Percentiles rank a stretch among this genome's conserved stretches.
Conservation (phyloP, 768 basidiomycete genomes). For the Rhodotorula graminis region DNA sequence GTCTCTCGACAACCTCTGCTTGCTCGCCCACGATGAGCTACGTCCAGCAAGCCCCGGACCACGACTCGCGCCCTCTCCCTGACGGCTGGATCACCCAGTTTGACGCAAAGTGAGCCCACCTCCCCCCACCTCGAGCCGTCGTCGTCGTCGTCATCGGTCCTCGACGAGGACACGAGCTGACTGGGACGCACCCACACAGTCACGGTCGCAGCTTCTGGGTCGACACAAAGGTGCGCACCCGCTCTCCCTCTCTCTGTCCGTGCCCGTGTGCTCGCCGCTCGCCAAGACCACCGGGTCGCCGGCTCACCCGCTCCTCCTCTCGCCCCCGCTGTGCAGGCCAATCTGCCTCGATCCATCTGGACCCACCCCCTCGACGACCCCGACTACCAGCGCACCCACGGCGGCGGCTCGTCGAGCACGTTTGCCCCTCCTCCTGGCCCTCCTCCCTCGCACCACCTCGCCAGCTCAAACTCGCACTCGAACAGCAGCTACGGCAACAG, state of each 20-base stretch:
- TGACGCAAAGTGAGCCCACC: slow-evolving; percentile 3
- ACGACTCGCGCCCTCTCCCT: slow-evolving; percentile 23
- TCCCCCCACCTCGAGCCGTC: neutral
- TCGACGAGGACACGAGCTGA: too few species aligned
- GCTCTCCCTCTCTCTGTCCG: neutral
- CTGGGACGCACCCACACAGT: neutral
- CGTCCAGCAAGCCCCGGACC: too few species aligned
- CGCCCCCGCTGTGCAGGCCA: slow-evolving; percentile 45
- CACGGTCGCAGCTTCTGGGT: slow-evolving; percentile 28
- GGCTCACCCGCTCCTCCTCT: neutral
- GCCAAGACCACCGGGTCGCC: too few species aligned
- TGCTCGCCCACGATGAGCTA: too few species aligned
- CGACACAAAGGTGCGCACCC: slow-evolving; percentile 16
- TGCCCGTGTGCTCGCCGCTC: too few species aligned
- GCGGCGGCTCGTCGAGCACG: slow-evolving; percentile 49
- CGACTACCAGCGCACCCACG: slow-evolving; percentile 57
- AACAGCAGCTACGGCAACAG: neutral
- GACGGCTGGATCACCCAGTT: slow-evolving; percentile 23
- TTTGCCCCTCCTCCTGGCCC: slow-evolving; percentile 31
- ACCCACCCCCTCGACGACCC: slow-evolving; percentile 68
- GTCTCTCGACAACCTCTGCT: too few species aligned
- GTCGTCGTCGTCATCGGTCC: neutral
- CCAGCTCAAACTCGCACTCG: too few species aligned
- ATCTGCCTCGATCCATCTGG: slow-evolving; percentile 66
- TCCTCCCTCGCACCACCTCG: slow-evolving; percentile 8